Conservation (phyloP, 306 rosid species). For the Ziziphus jujuba region DNA sequence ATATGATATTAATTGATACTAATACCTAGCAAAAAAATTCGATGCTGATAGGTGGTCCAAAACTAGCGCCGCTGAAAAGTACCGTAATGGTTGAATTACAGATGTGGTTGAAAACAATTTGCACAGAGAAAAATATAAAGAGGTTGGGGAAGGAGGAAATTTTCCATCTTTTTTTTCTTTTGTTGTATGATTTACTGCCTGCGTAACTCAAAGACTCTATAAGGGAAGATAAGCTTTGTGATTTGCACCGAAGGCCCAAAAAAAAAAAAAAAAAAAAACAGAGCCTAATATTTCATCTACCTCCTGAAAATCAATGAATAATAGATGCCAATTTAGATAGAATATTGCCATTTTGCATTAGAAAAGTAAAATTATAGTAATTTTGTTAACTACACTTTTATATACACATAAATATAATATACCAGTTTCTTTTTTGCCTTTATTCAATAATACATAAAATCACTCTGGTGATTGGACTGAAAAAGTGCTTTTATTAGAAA, state of each 20-base stretch:
- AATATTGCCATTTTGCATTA: background rate
- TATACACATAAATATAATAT: background rate
- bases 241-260: too few relatives aligned
- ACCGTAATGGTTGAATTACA: background rate
- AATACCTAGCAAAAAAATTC: background rate
- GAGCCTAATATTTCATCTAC: background rate
- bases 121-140: background rate
- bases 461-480: background rate
- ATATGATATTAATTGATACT: too few relatives aligned
- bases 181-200: too few relatives aligned
- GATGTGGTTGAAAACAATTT: background rate
- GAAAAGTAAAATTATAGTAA: background rate
- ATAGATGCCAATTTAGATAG: background rate
- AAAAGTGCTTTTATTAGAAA: background rate
- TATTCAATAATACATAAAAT: background rate
- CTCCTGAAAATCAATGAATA: background rate
- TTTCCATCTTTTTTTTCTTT: too few relatives aligned
- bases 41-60: slow-evolving; percentile 12
- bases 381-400: background rate
- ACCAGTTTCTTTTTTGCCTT: background rate
- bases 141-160: too few relatives aligned
- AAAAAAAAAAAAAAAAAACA: too few relatives aligned
- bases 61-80: too few relatives aligned
- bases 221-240: too few relatives aligned
- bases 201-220: too few relatives aligned